Evolutionary conservation across 345 rosid genomes (phyloP).

Genomic region (Kernera saxatilis): DNA sequence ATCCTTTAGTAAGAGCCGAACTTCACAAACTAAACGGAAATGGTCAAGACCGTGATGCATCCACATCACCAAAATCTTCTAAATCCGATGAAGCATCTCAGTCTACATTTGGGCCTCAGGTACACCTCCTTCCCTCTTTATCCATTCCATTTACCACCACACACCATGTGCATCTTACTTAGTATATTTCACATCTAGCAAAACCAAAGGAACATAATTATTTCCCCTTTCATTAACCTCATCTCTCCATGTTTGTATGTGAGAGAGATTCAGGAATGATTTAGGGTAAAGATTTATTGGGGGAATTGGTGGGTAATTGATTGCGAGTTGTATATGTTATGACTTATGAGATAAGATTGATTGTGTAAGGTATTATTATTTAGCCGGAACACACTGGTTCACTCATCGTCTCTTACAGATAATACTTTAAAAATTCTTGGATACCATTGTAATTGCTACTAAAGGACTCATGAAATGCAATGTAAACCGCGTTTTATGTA

Average conservation of each 20-base stretch:
- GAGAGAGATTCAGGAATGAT: neutral
- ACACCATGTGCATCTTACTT: neutral
- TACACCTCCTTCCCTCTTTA: slow-evolving; percentile 25
- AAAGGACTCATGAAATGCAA: neutral
- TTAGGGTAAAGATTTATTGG: neutral
- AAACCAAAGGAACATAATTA: neutral
- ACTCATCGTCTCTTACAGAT: neutral
- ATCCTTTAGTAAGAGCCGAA: slow-evolving; percentile 27
- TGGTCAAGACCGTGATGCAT: slow-evolving; percentile 43
- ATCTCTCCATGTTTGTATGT: neutral
- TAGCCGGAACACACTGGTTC: neutral
- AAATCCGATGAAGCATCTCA: slow-evolving; percentile 43
- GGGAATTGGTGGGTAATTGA: neutral
- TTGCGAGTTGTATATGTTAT: neutral
- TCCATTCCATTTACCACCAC: neutral
- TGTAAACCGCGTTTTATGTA: neutral
- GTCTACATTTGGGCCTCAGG: slow-evolving; percentile 48
- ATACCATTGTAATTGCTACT: neutral
- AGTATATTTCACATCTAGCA: neutral
- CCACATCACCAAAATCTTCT: slow-evolving; percentile 40
- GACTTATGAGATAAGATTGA: neutral
- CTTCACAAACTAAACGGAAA: slow-evolving; percentile 56
- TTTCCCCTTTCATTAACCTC: neutral
- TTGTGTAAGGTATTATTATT: no score
- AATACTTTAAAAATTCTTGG: neutral